Percentiles rank a stretch among this genome's conserved stretches.
Conservation (phyloP, 2,329 filamentous ascomycete species). For the Dissoconium aciculare region DNA sequence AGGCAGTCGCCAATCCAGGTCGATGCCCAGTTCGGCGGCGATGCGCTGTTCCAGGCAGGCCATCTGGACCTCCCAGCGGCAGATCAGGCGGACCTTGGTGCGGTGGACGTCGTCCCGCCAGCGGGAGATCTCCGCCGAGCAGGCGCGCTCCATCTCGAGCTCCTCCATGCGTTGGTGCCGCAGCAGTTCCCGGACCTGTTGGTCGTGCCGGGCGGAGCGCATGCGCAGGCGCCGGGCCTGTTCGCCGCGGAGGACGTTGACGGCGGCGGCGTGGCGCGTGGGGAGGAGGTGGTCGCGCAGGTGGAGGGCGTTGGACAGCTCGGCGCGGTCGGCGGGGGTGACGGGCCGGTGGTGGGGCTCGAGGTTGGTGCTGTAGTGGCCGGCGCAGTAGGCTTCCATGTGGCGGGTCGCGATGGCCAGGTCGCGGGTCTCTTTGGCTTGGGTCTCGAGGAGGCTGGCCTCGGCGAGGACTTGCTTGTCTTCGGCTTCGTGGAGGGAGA, state of each 20-base stretch:
- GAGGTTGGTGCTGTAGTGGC: constrained; percentile 18
- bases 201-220: constrained; percentile 26
- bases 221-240: constrained; percentile 28
- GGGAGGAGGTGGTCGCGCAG: constrained; percentile 26
- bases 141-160: constrained; percentile 20
- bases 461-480: constrained; percentile 31
- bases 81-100: constrained; percentile 21
- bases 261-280: constrained; percentile 30
- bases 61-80: constrained; percentile 27
- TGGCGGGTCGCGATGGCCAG: constrained; percentile 32
- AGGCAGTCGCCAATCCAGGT: no score
- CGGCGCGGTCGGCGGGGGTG: constrained; percentile 31
- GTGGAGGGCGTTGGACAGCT: constrained; percentile 28
- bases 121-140: constrained; percentile 9
- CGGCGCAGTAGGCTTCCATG: constrained; percentile 35
- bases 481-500: constrained; percentile 29
- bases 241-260: constrained; percentile 33
- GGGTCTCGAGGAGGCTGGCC: constrained; percentile 27
- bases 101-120: constrained; percentile 18
- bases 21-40: no score
- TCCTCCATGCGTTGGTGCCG: constrained; percentile 23
- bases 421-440: constrained; percentile 29
- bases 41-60: no score
- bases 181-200: constrained; percentile 26
- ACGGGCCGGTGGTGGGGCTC: constrained; percentile 23